Percentiles rank a stretch among this genome's conserved stretches.
Conservation (phyloP, 2,329 filamentous ascomycete species). For the Colletotrichum tropicicola region DNA sequence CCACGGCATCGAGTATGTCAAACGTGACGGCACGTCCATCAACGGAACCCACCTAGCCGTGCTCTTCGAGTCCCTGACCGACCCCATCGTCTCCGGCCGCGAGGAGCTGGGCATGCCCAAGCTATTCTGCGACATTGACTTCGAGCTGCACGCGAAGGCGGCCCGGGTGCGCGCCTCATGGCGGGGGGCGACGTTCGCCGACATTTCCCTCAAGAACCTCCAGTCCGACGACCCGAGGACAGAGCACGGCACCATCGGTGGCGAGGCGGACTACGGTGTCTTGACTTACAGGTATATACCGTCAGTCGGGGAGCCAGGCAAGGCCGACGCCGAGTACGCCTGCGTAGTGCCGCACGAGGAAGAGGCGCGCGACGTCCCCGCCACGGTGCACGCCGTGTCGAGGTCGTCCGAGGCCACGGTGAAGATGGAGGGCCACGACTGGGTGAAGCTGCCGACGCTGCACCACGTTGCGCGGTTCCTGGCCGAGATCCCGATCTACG, state of each 20-base stretch:
- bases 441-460: conserved; percentile 66
- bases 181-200: conserved; percentile 50
- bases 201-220: conserved; percentile 46
- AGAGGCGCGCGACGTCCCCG: conserved; percentile 41
- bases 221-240: conserved; percentile 35
- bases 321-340: conserved; percentile 64
- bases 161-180: conserved; percentile 50
- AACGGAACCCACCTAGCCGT: conserved; percentile 64
- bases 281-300: conserved; percentile 68
- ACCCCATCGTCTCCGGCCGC: conserved; percentile 67
- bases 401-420: conserved; percentile 51
- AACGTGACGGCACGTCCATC: conserved; percentile 55
- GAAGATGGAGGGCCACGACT: conserved; percentile 57
- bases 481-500: conserved; percentile 65
- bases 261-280: conserved; percentile 52
- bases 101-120: conserved; percentile 72
- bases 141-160: conserved; percentile 42
- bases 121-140: conserved; percentile 59
- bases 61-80: conserved; percentile 65
- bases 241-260: conserved; percentile 34
- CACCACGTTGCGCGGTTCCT: conserved; percentile 64
- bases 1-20: conserved; percentile 67
- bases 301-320: conserved; percentile 57
- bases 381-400: conserved; percentile 41
- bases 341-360: conserved; percentile 46